Base-by-base conservation (phyloP, 805 yeast species). In the Candida sithepensis region DNA sequence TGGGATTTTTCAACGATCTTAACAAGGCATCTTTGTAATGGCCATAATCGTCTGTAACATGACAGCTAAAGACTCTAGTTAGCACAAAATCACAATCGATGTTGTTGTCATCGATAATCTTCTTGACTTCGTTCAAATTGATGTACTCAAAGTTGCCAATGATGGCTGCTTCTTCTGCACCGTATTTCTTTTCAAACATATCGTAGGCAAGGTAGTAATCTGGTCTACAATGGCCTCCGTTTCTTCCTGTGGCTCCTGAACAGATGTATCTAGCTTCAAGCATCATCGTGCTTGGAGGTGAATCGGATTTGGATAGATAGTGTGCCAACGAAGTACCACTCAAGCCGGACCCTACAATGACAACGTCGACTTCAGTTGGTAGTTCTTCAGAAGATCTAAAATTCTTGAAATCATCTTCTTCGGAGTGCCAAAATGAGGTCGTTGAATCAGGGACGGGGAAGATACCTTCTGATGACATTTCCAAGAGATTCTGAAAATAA, bases 161-260 rank as follows among this genome's bases (percentile, higher is more conserved):
- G 37, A 65, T 67, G 3, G 72, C 71, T 23, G 67, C 74, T 20
- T 64, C 58, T 41, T 59, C 41, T 30, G 45, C 49, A 45, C 69
- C 62, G 43, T 60, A 57, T 43, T 51, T 48, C 1, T 26, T 37
- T n/a, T 44, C 53, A 32, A 50, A 54, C 2, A 26, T 23, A 3
- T 47, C 43, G 39, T 61, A 56, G 1, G 48, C 46, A 41, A 44
- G 40, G 47, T 62, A 59, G 14, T 48, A 41, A 39, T 56, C 59
- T 9, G 78, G 77, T 41, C 72, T 71, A 46, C 75, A 52, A 51
- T 75, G 79, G 2, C 79, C 79, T 20, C 79, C 79, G 48, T 75
- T 75, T 47, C 79, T 59, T 7, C 75, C 79, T 1, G 77, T 71
- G 6, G 79, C 79, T 19, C 64, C 67, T 9, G 67, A 61, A 43